A percentile compares a stretch with the other conserved stretches of the same genome.
Evolutionary conservation across 805 yeast genomes (phyloP).

Genomic region (Candida ovalis): DNA sequence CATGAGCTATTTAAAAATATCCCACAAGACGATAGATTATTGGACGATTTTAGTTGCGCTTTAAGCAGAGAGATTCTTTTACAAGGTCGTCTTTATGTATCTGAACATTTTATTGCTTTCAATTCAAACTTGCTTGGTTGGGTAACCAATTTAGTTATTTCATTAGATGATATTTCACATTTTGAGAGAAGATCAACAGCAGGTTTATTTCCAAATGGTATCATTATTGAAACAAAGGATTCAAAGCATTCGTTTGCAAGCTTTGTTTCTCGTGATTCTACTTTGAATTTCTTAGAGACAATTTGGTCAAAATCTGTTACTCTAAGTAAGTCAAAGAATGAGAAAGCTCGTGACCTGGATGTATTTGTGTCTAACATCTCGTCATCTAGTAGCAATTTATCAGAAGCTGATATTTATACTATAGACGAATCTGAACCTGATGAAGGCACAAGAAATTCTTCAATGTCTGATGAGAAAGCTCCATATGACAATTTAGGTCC

Average conservation of each 20-base stretch:
- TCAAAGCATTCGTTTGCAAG: conserved; percentile 80
- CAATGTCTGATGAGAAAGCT: conserved; percentile 12
- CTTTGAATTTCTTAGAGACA: conserved; percentile 63
- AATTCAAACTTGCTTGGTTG: conserved; percentile 85
- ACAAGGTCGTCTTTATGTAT: conserved; percentile 83
- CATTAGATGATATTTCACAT: conserved; percentile 62
- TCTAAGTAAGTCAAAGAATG: conserved; percentile 26
- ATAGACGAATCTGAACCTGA: conserved; percentile 31
- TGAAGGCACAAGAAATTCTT: conserved; percentile 10
- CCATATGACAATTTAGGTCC: conserved; percentile 50
- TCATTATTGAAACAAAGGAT: conserved; percentile 60
- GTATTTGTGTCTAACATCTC: conserved; percentile 15
- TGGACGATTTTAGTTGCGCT: conserved; percentile 91
- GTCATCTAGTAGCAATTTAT: conserved; percentile 12
- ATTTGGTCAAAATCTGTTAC: conserved; percentile 56
- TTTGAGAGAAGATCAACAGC: conserved; percentile 84
- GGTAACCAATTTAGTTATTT: conserved; percentile 77
- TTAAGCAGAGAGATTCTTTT: conserved; percentile 78
- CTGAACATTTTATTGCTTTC: conserved; percentile 78
- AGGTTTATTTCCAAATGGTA: conserved; percentile 89
- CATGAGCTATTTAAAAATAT: conserved; percentile 69
- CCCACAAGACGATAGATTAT: conserved; percentile 62
- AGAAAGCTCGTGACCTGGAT: conserved; percentile 24
- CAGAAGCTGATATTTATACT: conserved; percentile 30
- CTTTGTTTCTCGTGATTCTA: conserved; percentile 75